Base-by-base conservation (phyloP, 768 basidiomycete genomes). In the Tricholoma sp. region DNA sequence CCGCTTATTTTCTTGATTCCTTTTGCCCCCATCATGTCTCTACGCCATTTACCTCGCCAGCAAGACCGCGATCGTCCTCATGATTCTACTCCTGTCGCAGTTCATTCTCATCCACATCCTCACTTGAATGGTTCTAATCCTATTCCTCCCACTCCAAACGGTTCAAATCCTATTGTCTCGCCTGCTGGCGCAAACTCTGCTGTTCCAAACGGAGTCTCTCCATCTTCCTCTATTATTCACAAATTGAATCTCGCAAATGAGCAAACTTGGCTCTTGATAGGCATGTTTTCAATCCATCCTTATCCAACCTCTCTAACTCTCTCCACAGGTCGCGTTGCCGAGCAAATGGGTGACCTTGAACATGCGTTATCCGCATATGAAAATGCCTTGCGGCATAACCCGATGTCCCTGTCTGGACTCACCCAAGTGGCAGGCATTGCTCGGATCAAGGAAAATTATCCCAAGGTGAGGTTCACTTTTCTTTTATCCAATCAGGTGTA, bases 361-460 rank as follows among this genome's bases (percentile, higher is more conserved):
- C 88, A 94, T 61, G 96, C 97, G 49, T 79, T 93, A 64, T 83
- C 83, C 44, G 93, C 94, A 58, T 99, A 98, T 75, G 96, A 98
- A 74, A 87, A 90, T 66, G 95, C 95, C 2, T 80, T 98, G 61
- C 86, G 94, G 73, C 94, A 98, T 77, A 98, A 98, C 67, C 89
- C 94, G 65, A 82, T 85, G 72, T 95, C 91, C 66, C 79, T 96
- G 61, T 80, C 88, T 66, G 94, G 93, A 41, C 84, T 98, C 61
- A 94, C 91, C 37, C 91, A 94, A 69, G 91, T 96, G 41, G 96
- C 95, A 67, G 89, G 91, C 60, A 96, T 98, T 71, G 94, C 92
- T 72, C 88, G 96, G 77, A 92, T 94, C 79, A 93, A 91, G 70
- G 96, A 99, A 74, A 93, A 98, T 72, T 97, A 95, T 74, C 86